Evolutionary conservation across 1,284 basidiomycete species (phyloP), one percentile per base, ranked within the genome.

Genomic region (Fomitopsis betulina): DNA sequence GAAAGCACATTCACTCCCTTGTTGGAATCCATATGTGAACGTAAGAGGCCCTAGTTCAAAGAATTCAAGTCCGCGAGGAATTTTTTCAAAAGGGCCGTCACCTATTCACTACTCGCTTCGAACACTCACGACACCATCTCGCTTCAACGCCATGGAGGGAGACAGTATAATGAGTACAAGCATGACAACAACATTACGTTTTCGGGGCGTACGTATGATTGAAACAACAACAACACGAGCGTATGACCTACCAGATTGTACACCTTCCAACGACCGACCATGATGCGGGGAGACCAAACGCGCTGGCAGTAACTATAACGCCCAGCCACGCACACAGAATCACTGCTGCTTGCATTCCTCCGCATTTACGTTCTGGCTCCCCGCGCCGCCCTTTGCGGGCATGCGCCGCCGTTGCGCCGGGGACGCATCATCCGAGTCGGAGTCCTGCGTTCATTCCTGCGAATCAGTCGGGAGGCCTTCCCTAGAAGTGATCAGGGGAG

Each of bases 301-400:
- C 19, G n/a, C 3, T 4, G 3, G 32, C 13, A 10, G 25, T 6
- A 43, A 38, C 23, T 7, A 33, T 13, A 37, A 33, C 1, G 45
- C 19, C 39, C 27, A 19, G 17, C 13, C 35, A 6, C 35, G 35
- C 30, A 45, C n/a, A 35, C 33, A 15, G 15, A 50, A 62, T 70
- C 61, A 93, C 85, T 93, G 91, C 70, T 92, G 87, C 78, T 92
- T 92, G 82, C 91, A 93, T 71, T 93, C 91, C 68, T 91, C 86
- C 1, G 89, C 82, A 70, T 92, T 87, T 55, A 83, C 78, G 57
- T 77, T 79, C 51, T 72, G 76, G 42, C 72, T 72, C 23, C 72
- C 73, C 35, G 61, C 66, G 8, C 60, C 72, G 45, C 76, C 80
- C 70, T 83, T 85, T 60, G 80, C 76, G 61, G 80, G 80, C 30